Percentiles rank a stretch among this genome's conserved stretches.
Evolutionary conservation across 345 rosid species (phyloP).

Genomic region (Physaria fendleri): DNA sequence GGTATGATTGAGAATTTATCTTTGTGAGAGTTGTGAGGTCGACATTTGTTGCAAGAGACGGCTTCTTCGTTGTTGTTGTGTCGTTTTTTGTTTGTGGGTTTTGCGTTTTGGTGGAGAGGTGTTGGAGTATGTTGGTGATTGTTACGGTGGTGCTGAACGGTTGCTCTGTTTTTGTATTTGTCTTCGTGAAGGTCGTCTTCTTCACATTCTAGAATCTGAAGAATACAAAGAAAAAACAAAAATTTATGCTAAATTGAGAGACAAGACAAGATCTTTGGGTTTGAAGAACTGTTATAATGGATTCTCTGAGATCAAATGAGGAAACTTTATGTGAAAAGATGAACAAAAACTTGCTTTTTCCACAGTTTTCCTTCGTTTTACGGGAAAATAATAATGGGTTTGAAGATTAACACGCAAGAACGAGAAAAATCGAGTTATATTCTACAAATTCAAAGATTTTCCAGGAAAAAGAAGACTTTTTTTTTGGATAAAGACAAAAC

Average conservation of each 20-base stretch:
- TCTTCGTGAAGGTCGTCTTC: constrained; percentile 39
- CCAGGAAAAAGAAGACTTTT: background rate
- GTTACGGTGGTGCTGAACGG: constrained; percentile 45
- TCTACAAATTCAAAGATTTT: background rate
- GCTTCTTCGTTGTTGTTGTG: constrained; percentile 32
- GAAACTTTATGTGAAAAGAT: constrained; percentile 14
- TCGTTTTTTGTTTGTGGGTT: constrained; percentile 38
- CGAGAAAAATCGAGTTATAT: constrained; percentile 8
- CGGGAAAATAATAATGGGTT: background rate
- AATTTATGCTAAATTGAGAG: background rate
- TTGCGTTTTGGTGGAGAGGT: constrained; percentile 53
- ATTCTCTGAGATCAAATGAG: constrained; percentile 15
- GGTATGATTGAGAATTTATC: constrained; percentile 83
- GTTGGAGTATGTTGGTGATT: constrained; percentile 45
- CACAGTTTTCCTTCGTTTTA: background rate
- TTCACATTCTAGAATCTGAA: constrained; percentile 84
- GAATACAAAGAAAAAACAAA: background rate
- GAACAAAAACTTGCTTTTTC: background rate
- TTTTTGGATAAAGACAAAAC: background rate
- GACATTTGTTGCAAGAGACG: constrained; percentile 83
- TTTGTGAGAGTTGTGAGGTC: constrained; percentile 57
- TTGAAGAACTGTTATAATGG: background rate
- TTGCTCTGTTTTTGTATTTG: constrained; percentile 31
- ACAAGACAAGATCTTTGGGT: background rate
- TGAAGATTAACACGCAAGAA: background rate